Evolutionary conservation across 345 rosid genomes (phyloP), one percentile per base, ranked within the genome.

Genomic region (Pugionium cornutum): DNA sequence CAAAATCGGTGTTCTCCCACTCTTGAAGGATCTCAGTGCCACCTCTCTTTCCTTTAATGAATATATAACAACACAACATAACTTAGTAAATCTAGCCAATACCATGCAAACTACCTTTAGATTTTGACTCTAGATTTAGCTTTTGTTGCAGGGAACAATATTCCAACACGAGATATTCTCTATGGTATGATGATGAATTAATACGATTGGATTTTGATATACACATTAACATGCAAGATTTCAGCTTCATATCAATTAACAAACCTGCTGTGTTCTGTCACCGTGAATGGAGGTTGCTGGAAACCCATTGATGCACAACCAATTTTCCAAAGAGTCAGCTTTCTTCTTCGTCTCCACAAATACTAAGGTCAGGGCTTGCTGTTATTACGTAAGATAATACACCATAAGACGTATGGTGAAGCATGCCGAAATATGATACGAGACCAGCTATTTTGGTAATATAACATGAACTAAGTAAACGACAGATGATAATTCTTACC

Each of bases 281-380:
- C 98, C 99, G 71, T 94, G 99, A 69, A 94, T 94, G 10, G 88
- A 78, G 52, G 97, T 90, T 44, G 99, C 96, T 46, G 97, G 97
- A 67, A 94, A 94, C 35, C 95, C 91, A 73, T 90, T 94, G 41
- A 77, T 18, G 18, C 18, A 18, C 18, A 18, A 18, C 18, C 18
- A 18, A 18, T 18, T 18, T 54, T 94, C 99, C 69, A 94, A 79
- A 6, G 95, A 78, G 78, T 94, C 99, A 53, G 99, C 99, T 26
- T 92, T 95, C 67, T 81, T 94, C 84, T 90, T 94, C 18, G 99
- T 94, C 89, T 94, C 99, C 76, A 94, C 99, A 77, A 94, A 94
- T 37, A 94, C 99, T 73, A 94, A 84, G 4, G 99, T 94, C 76
- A 94, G 80, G 35, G 97, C 78, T 84, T 86, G 97, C 99, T 94